Conservation (phyloP, 202 grass and related monocot species). For the Panicum virgatum region DNA sequence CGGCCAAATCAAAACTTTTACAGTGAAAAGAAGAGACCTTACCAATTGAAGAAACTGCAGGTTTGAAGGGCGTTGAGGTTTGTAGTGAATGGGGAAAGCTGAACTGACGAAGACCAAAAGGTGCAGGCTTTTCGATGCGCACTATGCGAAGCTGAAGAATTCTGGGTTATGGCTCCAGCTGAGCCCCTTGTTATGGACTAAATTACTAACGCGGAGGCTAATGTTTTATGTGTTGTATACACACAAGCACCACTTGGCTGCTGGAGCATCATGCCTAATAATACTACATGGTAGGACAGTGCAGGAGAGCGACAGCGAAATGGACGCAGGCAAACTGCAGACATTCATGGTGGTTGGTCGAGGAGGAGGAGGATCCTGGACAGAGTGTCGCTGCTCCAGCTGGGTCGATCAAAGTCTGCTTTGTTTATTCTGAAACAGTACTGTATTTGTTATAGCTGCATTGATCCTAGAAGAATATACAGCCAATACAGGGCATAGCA, state of each 20-base stretch:
- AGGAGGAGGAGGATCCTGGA: conserved; percentile 36
- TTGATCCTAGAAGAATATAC: conserved; percentile 22
- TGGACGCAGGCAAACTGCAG: conserved; percentile 35
- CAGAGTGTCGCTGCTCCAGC: conserved; percentile 36
- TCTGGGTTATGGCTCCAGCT: conserved; percentile 20
- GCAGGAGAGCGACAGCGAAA: conserved; percentile 51
- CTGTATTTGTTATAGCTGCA: conserved; percentile 1
- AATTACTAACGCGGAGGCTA: conserved; percentile 13
- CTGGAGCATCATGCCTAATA: conserved; percentile 23
- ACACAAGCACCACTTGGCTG: background rate
- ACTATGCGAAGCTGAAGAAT: background rate
- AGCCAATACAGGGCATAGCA: background rate
- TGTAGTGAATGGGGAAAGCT: conserved; percentile 28
- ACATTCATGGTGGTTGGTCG: conserved; percentile 52
- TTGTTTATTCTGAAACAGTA: background rate
- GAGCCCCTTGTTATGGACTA: conserved; percentile 30
- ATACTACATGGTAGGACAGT: conserved; percentile 38
- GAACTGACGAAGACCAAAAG: background rate
- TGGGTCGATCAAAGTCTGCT: conserved; percentile 17
- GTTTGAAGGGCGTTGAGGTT: background rate
- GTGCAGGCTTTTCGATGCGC: background rate
- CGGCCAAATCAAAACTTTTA: conserved; percentile 4
- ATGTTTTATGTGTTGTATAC: conserved; percentile 35
- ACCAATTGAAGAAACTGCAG: conserved; percentile 23
- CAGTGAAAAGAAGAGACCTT: conserved; percentile 26